These are phyloP conservation scores for Amphirosellinia nigrospora DNA, from an alignment of 495 filamentous ascomycete species.

Conservation along the genomic window DNA sequence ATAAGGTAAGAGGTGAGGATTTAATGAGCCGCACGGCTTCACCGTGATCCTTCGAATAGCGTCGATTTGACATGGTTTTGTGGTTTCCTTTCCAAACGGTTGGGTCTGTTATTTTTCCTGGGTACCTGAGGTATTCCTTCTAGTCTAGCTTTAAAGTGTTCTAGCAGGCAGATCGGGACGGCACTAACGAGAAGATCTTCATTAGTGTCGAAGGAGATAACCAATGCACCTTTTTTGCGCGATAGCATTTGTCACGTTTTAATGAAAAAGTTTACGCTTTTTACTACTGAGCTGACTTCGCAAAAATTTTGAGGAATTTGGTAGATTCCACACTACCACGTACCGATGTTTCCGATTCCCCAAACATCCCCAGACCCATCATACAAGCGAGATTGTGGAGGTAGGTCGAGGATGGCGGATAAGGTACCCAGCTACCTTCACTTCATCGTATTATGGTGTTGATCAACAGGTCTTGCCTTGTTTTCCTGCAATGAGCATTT, in stretches of 20 bases:
- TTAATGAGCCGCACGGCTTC: slow-evolving; percentile 19
- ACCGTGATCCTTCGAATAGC: slow-evolving; percentile 13
- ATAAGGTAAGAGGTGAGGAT: not conserved
- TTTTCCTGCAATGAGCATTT: not conserved
- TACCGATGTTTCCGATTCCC: not conserved
- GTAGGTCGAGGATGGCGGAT: not conserved
- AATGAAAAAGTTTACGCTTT: not conserved
- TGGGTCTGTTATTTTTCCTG: slow-evolving; percentile 10
- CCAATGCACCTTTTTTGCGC: not conserved
- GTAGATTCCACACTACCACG: not conserved
- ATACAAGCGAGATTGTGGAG: not conserved
- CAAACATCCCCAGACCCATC: not conserved
- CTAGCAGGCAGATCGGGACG: not conserved
- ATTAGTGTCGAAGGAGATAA: not conserved
- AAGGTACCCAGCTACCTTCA: not conserved
- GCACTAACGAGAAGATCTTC: slow-evolving; percentile 17
- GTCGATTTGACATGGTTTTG: not conserved
- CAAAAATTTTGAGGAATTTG: not conserved
- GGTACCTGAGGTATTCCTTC: not conserved
- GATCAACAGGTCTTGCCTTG: not conserved
- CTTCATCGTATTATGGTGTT: not conserved
- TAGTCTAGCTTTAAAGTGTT: not conserved
- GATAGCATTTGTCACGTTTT: slow-evolving; percentile 3
- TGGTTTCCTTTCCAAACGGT: not conserved
- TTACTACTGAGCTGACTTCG: slow-evolving; percentile 11